A percentile compares a stretch with the other conserved stretches of the same genome.
phyloP scores from a whole-genome alignment of 306 rosid genomes.

The Alnus glutinosa region DNA sequence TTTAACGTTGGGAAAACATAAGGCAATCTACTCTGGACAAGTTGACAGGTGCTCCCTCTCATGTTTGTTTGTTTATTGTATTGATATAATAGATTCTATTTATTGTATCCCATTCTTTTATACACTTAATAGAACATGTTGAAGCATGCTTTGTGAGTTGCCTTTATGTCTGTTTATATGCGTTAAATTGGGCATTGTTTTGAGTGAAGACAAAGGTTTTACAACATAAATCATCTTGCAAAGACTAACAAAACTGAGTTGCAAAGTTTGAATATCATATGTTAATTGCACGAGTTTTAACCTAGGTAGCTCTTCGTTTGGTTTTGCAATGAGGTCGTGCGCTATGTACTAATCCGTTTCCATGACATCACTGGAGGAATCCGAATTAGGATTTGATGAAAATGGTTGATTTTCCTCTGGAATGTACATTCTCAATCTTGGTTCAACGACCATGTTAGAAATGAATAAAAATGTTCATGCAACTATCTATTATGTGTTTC shows the following conservation, averaged over 20 bases:
- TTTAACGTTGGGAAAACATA: not conserved
- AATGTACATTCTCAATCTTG: slow-evolving; percentile 52
- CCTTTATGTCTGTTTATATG: too few species aligned
- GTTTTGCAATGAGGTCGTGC: too few species aligned
- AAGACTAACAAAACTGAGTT: too few species aligned
- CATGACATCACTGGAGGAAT: slow-evolving; percentile 63
- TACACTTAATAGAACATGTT: too few species aligned
- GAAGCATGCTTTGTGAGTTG: too few species aligned
- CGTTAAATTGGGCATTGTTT: too few species aligned
- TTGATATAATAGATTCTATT: not conserved
- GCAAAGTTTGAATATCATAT: too few species aligned
- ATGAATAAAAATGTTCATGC: slow-evolving; percentile 3
- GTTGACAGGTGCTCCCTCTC: not conserved
- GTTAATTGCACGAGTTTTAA: too few species aligned
- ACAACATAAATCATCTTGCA: too few species aligned
- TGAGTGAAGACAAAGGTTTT: too few species aligned
- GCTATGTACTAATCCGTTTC: slow-evolving; percentile 56
- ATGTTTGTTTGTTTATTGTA: not conserved
- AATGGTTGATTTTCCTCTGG: slow-evolving; percentile 42
- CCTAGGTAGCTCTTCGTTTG: too few species aligned
- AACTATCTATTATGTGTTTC: not conserved
- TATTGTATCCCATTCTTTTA: too few species aligned
- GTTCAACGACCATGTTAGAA: slow-evolving; percentile 33
- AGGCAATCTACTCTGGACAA: not conserved
- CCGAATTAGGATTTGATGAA: slow-evolving; percentile 53